Conservation (phyloP, 1,139 yeast genomes). For the Pichia norvegensis region DNA sequence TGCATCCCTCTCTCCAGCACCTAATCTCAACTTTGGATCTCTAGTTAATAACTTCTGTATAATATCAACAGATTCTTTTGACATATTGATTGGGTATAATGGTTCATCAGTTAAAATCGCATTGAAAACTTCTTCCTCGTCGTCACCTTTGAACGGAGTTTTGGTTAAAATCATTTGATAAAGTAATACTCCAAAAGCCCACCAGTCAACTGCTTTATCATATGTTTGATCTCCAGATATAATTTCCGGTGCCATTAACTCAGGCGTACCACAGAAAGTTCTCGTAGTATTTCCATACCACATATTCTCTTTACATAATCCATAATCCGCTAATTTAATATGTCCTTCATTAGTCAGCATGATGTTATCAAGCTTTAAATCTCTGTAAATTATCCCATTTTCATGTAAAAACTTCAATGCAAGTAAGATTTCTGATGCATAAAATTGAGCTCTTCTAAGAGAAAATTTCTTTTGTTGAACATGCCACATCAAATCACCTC, state of each 20-base stretch:
- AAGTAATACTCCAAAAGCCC: constrained; percentile 96
- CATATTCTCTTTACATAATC: constrained; percentile 94
- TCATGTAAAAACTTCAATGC: constrained; percentile 93
- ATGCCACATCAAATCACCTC: constrained; percentile 99
- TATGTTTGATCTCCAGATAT: constrained; percentile 80
- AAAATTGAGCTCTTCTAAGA: constrained; percentile 87
- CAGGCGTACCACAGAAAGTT: constrained; percentile 98
- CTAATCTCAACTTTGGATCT: constrained; percentile 78
- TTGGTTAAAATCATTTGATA: constrained; percentile 96
- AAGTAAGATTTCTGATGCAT: constrained; percentile 90
- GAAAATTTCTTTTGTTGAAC: constrained; percentile 89
- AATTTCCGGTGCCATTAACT: constrained; percentile 98
- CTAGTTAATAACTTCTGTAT: constrained; percentile 85
- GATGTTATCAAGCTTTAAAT: constrained; percentile 89
- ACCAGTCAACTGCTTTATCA: constrained; percentile 96
- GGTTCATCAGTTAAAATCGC: constrained; percentile 98
- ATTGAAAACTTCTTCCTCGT: constrained; percentile 95
- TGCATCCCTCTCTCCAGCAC: constrained; percentile 84
- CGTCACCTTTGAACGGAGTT: constrained; percentile 97
- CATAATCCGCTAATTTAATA: constrained; percentile 93
- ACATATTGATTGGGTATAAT: constrained; percentile 95
- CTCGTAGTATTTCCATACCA: constrained; percentile 85
- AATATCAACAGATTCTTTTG: constrained; percentile 90
- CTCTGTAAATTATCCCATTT: constrained; percentile 93
- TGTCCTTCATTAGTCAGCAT: constrained; percentile 88